Percentiles rank a stretch among this genome's conserved stretches.
Conservation (phyloP, 129 eudicot genomes). For the Flaveria trinervia region DNA sequence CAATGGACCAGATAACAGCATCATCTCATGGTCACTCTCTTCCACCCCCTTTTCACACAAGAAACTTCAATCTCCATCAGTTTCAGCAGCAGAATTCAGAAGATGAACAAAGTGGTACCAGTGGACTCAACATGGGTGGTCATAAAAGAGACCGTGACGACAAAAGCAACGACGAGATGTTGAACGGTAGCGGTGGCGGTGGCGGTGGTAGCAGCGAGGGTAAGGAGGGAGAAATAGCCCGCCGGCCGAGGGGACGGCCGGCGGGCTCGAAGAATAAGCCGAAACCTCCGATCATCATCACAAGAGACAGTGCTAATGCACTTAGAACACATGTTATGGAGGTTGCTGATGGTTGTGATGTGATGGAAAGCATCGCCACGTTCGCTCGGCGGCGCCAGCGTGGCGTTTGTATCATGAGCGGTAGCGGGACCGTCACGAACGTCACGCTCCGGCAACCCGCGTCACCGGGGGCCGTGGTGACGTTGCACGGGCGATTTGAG, state of each 20-base stretch:
- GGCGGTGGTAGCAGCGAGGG: constrained; percentile 40
- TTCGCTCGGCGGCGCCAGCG: constrained; percentile 71
- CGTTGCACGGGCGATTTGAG: constrained; percentile 74
- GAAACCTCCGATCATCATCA: constrained; percentile 67
- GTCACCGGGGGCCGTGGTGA: constrained; percentile 58
- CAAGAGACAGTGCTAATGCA: constrained; percentile 71
- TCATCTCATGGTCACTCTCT: constrained; percentile 49
- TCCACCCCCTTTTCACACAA: constrained; percentile 71
- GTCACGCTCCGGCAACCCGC: constrained; percentile 75
- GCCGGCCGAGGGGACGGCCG: constrained; percentile 78
- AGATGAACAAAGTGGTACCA: constrained; percentile 67
- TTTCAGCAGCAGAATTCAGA: constrained; percentile 66
- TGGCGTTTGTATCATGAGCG: constrained; percentile 76
- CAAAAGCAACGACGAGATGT: constrained; percentile 37
- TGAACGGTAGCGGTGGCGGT: constrained; percentile 16
- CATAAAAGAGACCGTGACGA: constrained; percentile 61
- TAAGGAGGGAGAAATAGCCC: constrained; percentile 44
- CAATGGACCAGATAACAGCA: constrained; percentile 59
- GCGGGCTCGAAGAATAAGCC: constrained; percentile 79
- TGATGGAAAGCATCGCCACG: constrained; percentile 63
- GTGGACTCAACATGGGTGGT: constrained; percentile 52
- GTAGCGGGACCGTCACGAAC: constrained; percentile 65
- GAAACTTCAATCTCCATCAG: constrained; percentile 64
- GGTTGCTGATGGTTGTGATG: constrained; percentile 67
- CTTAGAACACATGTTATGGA: constrained; percentile 82